Base-by-base conservation (phyloP, 2,329 filamentous ascomycete genomes). In the Phaeomoniella chlamydospora region DNA sequence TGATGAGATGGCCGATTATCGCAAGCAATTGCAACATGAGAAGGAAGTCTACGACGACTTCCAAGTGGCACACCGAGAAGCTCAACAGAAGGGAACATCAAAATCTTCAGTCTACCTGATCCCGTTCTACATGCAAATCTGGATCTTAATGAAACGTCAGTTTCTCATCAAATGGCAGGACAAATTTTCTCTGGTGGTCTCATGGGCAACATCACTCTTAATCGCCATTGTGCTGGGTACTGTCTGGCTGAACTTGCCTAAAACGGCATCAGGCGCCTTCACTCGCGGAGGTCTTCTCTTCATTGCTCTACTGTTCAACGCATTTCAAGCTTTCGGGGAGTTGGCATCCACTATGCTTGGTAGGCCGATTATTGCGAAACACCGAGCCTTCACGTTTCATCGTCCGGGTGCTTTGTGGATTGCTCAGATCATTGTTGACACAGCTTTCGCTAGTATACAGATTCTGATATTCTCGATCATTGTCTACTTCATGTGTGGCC, bases 131-230 rank as follows among this genome's bases (percentile, higher is more conserved):
- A 63, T 83, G 1, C 86, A 93, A 53, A 68, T 90, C 15, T 87
- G 78, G 78, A 80, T 81, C 1, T 59, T 90, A 42, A 81, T 87
- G 70, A 79, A 84, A 54, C 74, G 85, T 4, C 84, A 92, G 53
- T 90, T 86, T 53, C 65, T 80, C 35, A 76, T 92, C 48, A 90
- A 90, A 61, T 78, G 84, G 63, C 83, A 92, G 55, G 84, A 93
- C 53, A 79, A 78, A 39, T 80, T 87, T 49, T 75, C 77, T n/a
- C 65, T 92, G 4, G 61, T 67, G 11, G 72, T 90, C 18, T 77
- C 77, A 2, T 90, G 81, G 81, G 56, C 69, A 29, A 77, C 73
- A 0, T 71, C 68, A 5, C 76, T 87, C 45, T 62, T 83, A 45
- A 77, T 88, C 45, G 83, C 79, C 11, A 77, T 92, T 40, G 72